phyloP scores from a whole-genome alignment of 2,329 filamentous ascomycete genomes.

The Macrophomina phaseolina region DNA sequence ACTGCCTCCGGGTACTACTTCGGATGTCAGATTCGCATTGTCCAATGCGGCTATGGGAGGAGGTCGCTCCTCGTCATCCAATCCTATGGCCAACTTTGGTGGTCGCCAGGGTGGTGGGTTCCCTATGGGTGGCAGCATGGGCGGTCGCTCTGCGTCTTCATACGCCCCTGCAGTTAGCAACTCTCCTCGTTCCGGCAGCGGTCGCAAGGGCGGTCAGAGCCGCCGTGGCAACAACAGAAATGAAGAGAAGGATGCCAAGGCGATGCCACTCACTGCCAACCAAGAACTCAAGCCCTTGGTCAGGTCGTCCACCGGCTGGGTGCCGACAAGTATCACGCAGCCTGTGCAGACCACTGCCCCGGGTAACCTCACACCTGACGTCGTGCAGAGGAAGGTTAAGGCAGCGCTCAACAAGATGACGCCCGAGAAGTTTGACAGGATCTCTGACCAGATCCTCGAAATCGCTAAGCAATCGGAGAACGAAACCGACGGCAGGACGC shows the following conservation, averaged over 20 bases:
- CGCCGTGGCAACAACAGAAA: slow-evolving; percentile 61
- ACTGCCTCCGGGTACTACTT: slow-evolving; percentile 77
- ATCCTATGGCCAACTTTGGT: slow-evolving; percentile 65
- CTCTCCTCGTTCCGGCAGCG: slow-evolving; percentile 73
- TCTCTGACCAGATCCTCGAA: slow-evolving; percentile 87
- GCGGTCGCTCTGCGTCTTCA: slow-evolving; percentile 62
- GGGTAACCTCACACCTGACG: slow-evolving; percentile 77
- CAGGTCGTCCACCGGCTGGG: slow-evolving; percentile 81
- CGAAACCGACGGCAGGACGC: slow-evolving; percentile 88
- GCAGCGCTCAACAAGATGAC: slow-evolving; percentile 99
- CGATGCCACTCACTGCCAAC: slow-evolving; percentile 88
- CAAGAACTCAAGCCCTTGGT: slow-evolving; percentile 81
- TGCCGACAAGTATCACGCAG: slow-evolving; percentile 73
- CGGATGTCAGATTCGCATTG: slow-evolving; percentile 70
- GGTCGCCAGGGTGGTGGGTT: slow-evolving; percentile 62
- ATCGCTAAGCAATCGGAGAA: slow-evolving; percentile 97
- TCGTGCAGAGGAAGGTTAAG: slow-evolving; percentile 99
- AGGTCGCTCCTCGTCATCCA: slow-evolving; percentile 41
- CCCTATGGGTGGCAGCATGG: slow-evolving; percentile 69
- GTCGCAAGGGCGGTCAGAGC: slow-evolving; percentile 59
- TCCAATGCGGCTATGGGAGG: slow-evolving; percentile 30
- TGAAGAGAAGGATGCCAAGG: slow-evolving; percentile 73
- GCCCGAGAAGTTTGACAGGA: slow-evolving; percentile 96
- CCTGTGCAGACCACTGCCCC: slow-evolving; percentile 52
- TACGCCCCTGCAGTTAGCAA: slow-evolving; percentile 68